phyloP scores from a whole-genome alignment of 2,329 filamentous ascomycete genomes.

The Thielaviopsis cerberus region DNA sequence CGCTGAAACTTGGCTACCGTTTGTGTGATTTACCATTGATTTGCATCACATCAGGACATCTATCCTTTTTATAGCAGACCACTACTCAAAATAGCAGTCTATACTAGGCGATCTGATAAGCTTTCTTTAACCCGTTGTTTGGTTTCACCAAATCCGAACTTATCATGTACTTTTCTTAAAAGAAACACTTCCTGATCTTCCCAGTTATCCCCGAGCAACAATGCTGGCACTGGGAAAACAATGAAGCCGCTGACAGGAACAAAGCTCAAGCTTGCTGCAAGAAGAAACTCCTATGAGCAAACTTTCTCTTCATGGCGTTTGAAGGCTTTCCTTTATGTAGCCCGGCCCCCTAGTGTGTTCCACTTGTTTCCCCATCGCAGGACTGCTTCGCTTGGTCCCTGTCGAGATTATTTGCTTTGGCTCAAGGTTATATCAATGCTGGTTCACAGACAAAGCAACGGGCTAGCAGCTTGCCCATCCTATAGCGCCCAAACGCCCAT shows the following conservation, averaged over 20 bases:
- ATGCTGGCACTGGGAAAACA: neutral
- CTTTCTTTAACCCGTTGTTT: no score
- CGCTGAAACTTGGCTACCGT: neutral
- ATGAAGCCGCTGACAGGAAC: no score
- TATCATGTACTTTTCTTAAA: neutral
- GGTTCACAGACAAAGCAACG: no score
- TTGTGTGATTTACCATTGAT: neutral
- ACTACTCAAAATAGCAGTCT: neutral
- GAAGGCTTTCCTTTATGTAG: neutral
- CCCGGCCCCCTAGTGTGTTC: neutral
- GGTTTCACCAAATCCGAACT: neutral
- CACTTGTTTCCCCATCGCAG: neutral
- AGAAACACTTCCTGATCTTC: neutral
- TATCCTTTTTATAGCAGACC: neutral
- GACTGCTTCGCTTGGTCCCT: neutral
- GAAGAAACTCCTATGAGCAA: no score
- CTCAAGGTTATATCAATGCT: no score
- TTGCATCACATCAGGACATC: neutral
- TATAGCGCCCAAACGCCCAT: no score
- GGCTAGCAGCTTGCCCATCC: no score
- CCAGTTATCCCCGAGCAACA: neutral
- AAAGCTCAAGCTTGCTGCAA: no score
- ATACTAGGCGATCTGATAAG: neutral
- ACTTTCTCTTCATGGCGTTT: neutral
- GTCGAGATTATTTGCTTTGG: no score